These are phyloP conservation scores for Microstegium vimineum DNA, from an alignment of 176 grass and related monocot species.

Conservation along the genomic window DNA sequence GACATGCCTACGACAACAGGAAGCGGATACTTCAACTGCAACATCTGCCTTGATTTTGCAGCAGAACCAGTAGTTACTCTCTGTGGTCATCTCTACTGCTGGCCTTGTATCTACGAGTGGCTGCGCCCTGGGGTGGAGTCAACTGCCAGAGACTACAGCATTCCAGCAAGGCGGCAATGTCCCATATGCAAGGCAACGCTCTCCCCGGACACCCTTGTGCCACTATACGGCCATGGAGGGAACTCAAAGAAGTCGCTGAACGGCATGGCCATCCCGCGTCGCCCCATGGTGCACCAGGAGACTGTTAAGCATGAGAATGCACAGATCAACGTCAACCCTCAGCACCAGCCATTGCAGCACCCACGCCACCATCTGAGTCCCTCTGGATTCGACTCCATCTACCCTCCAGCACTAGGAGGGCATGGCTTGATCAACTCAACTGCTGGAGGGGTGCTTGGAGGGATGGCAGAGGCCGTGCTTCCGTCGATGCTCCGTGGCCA, in stretches of 20 bases:
- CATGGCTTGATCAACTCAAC: constrained; percentile 39
- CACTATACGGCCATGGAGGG: constrained; percentile 71
- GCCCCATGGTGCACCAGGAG: constrained; percentile 35
- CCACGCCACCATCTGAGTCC: constrained; percentile 21
- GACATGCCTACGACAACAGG: constrained; percentile 21
- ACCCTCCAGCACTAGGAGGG: constrained; percentile 21
- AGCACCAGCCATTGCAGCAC: constrained; percentile 18
- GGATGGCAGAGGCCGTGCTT: constrained; percentile 53
- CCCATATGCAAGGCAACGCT: constrained; percentile 77
- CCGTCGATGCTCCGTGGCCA: constrained; percentile 40
- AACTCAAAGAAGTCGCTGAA: constrained; percentile 31
- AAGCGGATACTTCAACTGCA: constrained; percentile 69
- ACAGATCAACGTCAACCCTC: constrained; percentile 2
- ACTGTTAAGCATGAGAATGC: constrained; percentile 34
- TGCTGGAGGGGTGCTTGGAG: constrained; percentile 37
- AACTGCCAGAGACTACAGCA: constrained; percentile 22
- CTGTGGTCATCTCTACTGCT: constrained; percentile 98
- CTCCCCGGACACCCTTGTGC: constrained; percentile 56
- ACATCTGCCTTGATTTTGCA: constrained; percentile 84
- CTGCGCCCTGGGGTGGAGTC: constrained; percentile 41
- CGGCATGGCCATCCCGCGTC: neutral
- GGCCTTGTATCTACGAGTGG: constrained; percentile 95
- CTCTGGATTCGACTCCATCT: constrained; percentile 16
- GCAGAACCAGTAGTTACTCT: constrained; percentile 80
- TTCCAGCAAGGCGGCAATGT: constrained; percentile 44